Base-by-base conservation (phyloP, 805 yeast species). In the Ogataea methanolica region DNA sequence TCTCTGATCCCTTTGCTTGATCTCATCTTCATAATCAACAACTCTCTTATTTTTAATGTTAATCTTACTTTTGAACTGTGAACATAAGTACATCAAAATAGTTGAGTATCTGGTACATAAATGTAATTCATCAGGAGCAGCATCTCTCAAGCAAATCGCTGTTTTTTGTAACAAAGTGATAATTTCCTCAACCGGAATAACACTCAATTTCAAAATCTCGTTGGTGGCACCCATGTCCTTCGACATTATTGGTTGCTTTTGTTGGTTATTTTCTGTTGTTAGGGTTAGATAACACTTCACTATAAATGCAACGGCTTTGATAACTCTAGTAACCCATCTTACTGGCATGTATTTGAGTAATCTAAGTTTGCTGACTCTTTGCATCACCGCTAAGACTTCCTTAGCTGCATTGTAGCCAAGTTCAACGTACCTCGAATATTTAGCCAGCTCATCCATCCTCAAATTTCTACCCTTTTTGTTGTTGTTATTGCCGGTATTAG, bases 71-170 rank as follows among this genome's bases (percentile, higher is more conserved):
- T 79, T 83, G 81, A 86, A 80, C 61, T 87, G 89, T 3, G 87
- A 79, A 52, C 89, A 85, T 39, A 88, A 69, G 56, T 82, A 87
- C 81, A 85, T 75, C 56, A 88, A 67, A 44, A 86, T 85, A 14
- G 87, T 84, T 12, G 90, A 82, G 59, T 88, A 88, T 42, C 95
- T 69, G 0, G 88, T 80, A 62, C 95, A 85, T 33, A 90, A 70
- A 68, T 90, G 97, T 36, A 90, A 70, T 53, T 88, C 95, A 66
- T 90, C 97, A 0, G 96, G 96, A 1, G 96, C 79, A 23, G 96
- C 85, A 56, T 87, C 95, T 47, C 89, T 67, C 36, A 90, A 66
- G 1, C 85, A 82, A 15, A 80, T 73, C 0, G 96, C 92, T 1
- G 91, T 83, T 45, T 75, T 75, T 51, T 83, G 86, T 45, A 90